Evolutionary conservation across 208 protist genomes (phyloP).

Genomic region (Leishmania guyanensis): DNA sequence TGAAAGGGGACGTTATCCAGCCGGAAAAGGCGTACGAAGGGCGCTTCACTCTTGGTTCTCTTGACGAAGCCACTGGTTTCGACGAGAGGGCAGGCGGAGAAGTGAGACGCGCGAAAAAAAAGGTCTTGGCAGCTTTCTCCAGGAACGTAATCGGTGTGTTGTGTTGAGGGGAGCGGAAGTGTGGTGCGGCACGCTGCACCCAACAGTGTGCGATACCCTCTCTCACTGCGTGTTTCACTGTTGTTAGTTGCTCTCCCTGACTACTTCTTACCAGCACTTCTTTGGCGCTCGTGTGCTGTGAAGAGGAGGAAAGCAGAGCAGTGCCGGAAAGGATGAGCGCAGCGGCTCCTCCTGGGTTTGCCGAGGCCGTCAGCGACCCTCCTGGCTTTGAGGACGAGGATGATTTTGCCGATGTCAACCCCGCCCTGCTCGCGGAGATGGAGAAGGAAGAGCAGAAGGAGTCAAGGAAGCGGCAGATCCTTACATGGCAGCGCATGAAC

Average conservation of each 20-base stretch:
- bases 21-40: background rate
- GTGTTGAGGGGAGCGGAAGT: background rate
- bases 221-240: background rate
- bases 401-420: slow-evolving; percentile 18
- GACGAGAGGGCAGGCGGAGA: background rate
- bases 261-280: background rate
- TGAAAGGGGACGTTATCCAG: background rate
- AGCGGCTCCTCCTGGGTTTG: slow-evolving; percentile 29
- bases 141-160: background rate
- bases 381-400: slow-evolving; percentile 40
- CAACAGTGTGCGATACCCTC: background rate
- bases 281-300: background rate
- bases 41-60: background rate
- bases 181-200: background rate
- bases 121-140: background rate
- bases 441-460: slow-evolving; percentile 47
- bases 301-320: background rate
- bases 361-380: slow-evolving; percentile 1
- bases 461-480: slow-evolving; percentile 42
- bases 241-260: background rate
- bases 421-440: slow-evolving; percentile 37
- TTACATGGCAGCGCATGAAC: slow-evolving; percentile 75
- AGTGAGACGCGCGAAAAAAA: background rate
- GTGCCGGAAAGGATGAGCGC: slow-evolving; percentile 2
- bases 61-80: background rate